These are phyloP conservation scores for Cyphellophora attinorum DNA, from an alignment of 2,329 filamentous ascomycete species.

Conservation along the genomic window DNA sequence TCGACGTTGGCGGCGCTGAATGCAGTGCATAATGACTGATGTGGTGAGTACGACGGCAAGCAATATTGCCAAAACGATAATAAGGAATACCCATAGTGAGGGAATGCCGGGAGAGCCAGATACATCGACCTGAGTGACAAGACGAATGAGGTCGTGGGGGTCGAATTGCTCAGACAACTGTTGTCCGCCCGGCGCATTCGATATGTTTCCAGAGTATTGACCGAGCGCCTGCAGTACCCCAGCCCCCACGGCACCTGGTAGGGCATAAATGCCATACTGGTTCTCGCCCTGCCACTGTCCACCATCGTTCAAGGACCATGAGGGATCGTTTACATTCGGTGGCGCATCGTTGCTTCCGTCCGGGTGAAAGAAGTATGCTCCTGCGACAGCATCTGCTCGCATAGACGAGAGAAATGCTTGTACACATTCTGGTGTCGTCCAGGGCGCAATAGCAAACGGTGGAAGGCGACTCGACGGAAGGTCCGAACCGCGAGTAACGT, in stretches of 20 bases:
- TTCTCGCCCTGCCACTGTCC: constrained; percentile 63
- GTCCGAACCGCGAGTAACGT: constrained; percentile 63
- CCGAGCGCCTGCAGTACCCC: constrained; percentile 63
- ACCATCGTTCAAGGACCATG: constrained; percentile 63
- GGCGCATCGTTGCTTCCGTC: constrained; percentile 46
- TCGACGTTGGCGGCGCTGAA: constrained; percentile 62
- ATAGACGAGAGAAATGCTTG: constrained; percentile 57
- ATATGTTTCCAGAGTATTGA: constrained; percentile 68
- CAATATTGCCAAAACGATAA: constrained; percentile 61
- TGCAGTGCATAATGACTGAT: constrained; percentile 63
- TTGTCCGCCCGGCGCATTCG: constrained; percentile 21
- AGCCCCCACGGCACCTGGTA: constrained; percentile 58
- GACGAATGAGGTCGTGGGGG: constrained; percentile 35
- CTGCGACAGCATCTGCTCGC: constrained; percentile 52
- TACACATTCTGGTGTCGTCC: constrained; percentile 68
- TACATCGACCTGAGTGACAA: constrained; percentile 29
- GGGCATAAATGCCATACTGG: constrained; percentile 72
- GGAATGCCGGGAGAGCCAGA: constrained; percentile 51
- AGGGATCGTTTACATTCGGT: constrained; percentile 51
- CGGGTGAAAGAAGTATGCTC: constrained; percentile 47
- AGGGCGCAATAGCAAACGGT: constrained; percentile 72
- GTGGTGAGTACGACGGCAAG: constrained; percentile 57
- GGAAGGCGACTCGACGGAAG: constrained; percentile 39
- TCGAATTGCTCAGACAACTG: constrained; percentile 28
- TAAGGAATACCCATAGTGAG: constrained; percentile 70